Base-by-base conservation (phyloP, 2,329 filamentous ascomycete genomes). In the Colletotrichum eremochloae region DNA sequence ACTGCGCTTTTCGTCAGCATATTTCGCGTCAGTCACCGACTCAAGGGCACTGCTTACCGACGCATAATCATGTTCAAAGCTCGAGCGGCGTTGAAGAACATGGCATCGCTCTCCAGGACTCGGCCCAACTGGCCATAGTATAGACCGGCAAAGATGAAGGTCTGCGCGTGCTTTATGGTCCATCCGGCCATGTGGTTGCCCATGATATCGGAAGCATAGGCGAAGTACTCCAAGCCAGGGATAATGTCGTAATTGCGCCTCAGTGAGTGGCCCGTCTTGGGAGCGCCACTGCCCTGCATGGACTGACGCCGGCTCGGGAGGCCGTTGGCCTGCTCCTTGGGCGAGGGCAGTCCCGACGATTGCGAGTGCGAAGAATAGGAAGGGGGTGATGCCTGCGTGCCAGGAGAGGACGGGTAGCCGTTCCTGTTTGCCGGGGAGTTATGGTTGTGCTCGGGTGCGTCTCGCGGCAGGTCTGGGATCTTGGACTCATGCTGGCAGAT, bases 71-170 rank as follows among this genome's bases (percentile, higher is more conserved):
- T 90, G 76, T 94, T 90, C 63, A 92, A 78, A 65, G 86, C 86
- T 65, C 86, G 85, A 70, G 88, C 87, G 2, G 89, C 90, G 66
- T 86, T 82, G 65, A 86, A 83, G 44, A 92, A 90, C 73, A 88
- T 89, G 3, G 87, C 85, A 79, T 89, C 95, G 78, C 96, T 98
- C 79, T 97, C 94, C 76, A 98, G 86, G 0, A 97, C 93, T 61
- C 96, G 89, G 0, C 92, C 95, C 36, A 98, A 84, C 80, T 98
- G 96, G 3, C 94, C 95, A 74, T 95, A 92, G 79, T 97, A 99
- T 6, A 99, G 83, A 3, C 94, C 94, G 20, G 94, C 94, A 58
- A 98, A 87, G 33, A 98, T 89, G 76, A 92, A 91, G 9, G 93
- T 94, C 80, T 97, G 95, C 5, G 97, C 94, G 78, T 96, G 93